phyloP scores from a whole-genome alignment of 768 basidiomycete species.

The Russula sp. region DNA sequence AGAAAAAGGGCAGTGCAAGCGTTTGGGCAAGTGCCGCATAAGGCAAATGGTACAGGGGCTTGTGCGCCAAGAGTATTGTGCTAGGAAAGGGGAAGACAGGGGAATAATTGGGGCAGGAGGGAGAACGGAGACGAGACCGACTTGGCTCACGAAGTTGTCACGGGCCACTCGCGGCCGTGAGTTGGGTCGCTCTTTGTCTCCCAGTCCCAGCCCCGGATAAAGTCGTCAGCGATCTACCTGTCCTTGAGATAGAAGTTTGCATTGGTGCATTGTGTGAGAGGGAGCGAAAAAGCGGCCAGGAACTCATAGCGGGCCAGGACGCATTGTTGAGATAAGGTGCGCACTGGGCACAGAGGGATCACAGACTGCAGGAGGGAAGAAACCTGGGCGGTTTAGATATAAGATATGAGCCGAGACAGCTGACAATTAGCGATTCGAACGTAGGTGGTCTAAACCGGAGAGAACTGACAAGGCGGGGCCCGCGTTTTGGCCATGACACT shows the following conservation, averaged over 20 bases:
- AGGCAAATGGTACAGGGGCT: no score
- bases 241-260: slow-evolving; percentile 22
- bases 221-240: slow-evolving; percentile 39
- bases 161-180: slow-evolving; percentile 62
- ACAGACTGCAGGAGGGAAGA: background rate
- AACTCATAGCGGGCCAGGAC: slow-evolving; percentile 36
- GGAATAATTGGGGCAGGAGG: no score
- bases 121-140: no score
- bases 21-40: no score
- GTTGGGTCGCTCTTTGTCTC: slow-evolving; percentile 55
- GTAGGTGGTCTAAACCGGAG: background rate
- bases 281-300: slow-evolving; percentile 18
- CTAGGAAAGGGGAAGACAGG: no score
- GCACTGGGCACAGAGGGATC: slow-evolving; percentile 22
- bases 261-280: slow-evolving; percentile 19
- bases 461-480: background rate
- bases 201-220: slow-evolving; percentile 50
- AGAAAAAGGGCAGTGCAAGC: no score
- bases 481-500: slow-evolving; percentile 4
- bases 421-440: background rate
- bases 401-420: slow-evolving; percentile 2
- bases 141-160: slow-evolving; percentile 55
- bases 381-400: background rate
- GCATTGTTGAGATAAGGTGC: slow-evolving; percentile 35
- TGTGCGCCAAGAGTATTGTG: no score